Conservation (phyloP, 345 rosid genomes). For the Pelargonium nanum region DNA sequence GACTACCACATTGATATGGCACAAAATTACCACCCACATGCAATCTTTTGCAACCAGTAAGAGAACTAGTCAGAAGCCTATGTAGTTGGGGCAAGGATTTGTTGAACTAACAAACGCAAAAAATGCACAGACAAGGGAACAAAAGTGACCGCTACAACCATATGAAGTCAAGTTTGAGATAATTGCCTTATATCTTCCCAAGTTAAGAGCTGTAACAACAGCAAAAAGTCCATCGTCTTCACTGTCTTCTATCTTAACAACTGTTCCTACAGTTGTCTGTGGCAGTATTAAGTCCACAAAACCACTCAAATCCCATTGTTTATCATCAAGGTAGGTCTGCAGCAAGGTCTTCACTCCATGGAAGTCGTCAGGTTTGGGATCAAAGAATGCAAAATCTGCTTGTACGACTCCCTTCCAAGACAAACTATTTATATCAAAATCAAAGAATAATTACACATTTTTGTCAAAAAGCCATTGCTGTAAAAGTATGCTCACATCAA, state of each 20-base stretch:
- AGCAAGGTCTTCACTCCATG: conserved; percentile 68
- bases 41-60: no score
- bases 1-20: no score
- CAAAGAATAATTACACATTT: background rate
- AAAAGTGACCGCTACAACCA: no score
- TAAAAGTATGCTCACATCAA: conserved; percentile 31
- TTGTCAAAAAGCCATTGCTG: background rate
- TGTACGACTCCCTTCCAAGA: conserved; percentile 54
- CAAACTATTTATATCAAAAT: background rate
- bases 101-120: no score
- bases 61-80: no score
- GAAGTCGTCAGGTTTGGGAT: conserved; percentile 71
- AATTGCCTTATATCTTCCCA: conserved; percentile 69
- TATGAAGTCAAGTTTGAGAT: background rate
- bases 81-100: no score
- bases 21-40: no score
- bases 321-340: conserved; percentile 55
- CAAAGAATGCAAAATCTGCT: conserved; percentile 89
- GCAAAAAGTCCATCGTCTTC: conserved; percentile 62
- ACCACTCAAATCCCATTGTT: conserved; percentile 81
- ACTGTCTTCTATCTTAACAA: conserved; percentile 70
- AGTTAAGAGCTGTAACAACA: conserved; percentile 51
- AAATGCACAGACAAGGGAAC: no score
- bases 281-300: conserved; percentile 76
- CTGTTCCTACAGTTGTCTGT: conserved; percentile 85